Base-by-base conservation (phyloP, 2,329 filamentous ascomycete species). In the Lachnellula suecica region DNA sequence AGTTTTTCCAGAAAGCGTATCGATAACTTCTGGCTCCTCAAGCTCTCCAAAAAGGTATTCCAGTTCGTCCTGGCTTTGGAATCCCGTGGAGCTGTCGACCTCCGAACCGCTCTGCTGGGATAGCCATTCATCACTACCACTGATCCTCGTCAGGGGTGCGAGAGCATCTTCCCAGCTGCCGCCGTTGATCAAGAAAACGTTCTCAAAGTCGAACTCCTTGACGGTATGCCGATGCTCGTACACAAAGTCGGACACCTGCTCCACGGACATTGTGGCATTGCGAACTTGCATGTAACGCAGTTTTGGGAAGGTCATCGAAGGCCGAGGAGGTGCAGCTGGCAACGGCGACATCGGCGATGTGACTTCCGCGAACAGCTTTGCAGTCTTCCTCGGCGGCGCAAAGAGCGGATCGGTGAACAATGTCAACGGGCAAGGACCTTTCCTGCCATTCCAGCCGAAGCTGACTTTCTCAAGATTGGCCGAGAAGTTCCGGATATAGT, bases 161-260 rank as follows among this genome's bases (percentile, higher is more conserved):
- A 96, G 79, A 0, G 89, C 90, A 25, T 91, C 86, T 53, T 94
- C 87, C 90, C 90, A 96, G 52, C 77, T 86, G 24, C 88, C 90
- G 29, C 75, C 75, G 54, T 81, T 79, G 46, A 83, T 78, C 40
- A 96, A 78, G 25, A 80, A 76, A 17, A 92, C 84, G 57, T 89
- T 85, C 66, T 91, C 85, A 68, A 95, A 91, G 67, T 91, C 85
- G 65, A 93, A 90, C 65, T 93, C 87, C 58, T 81, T 78, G 42
- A 95, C 81, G 1, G 83, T 86, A 50, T 75, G 74, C 25, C 82
- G 79, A 70, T 96, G 89, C 11, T 75, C 73, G 45, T 76, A 71
- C 53, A 94, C 84, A 56, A 96, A 83, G 13, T 78, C 75, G 40
- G 83, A 79, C 53, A 95, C 80, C 68, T 94, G 89, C 1, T 77